Evolutionary conservation across 2,329 filamentous ascomycete species (phyloP).

Genomic region (Pseudocercospora fijiensis): DNA sequence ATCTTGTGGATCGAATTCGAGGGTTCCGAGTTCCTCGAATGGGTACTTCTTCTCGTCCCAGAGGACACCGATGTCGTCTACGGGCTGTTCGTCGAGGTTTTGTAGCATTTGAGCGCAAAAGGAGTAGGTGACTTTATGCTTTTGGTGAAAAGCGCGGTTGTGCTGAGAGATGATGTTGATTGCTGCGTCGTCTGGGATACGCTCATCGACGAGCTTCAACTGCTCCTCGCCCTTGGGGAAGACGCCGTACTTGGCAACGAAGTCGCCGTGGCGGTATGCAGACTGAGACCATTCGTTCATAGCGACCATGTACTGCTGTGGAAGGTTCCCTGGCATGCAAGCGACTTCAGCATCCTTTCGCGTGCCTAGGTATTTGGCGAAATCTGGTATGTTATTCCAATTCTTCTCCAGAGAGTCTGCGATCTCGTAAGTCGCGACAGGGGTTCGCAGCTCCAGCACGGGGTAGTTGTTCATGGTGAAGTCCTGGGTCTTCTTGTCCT

Average conservation of each 20-base stretch:
- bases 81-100: slow-evolving; percentile 38
- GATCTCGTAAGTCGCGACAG: slow-evolving; percentile 38
- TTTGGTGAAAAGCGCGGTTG: slow-evolving; percentile 36
- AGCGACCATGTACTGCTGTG: slow-evolving; percentile 38
- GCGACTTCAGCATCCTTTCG: slow-evolving; percentile 37
- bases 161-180: slow-evolving; percentile 39
- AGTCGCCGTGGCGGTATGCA: slow-evolving; percentile 39
- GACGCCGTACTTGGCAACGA: slow-evolving; percentile 38
- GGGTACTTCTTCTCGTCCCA: slow-evolving; percentile 39
- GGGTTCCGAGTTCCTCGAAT: slow-evolving; percentile 36
- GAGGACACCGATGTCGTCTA: slow-evolving; percentile 38
- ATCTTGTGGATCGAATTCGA: slow-evolving; percentile 45
- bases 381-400: slow-evolving; percentile 36
- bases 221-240: slow-evolving; percentile 36
- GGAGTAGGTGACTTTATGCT: slow-evolving; percentile 38
- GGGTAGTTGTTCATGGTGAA: slow-evolving; percentile 40
- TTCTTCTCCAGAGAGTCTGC: slow-evolving; percentile 39
- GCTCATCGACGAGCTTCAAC: slow-evolving; percentile 30
- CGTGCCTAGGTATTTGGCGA: slow-evolving; percentile 34
- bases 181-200: slow-evolving; percentile 32
- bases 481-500: slow-evolving; percentile 39
- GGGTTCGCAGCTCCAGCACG: slow-evolving; percentile 35
- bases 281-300: slow-evolving; percentile 39
- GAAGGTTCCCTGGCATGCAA: slow-evolving; percentile 31
- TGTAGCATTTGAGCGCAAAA: slow-evolving; percentile 39